Evolutionary conservation across 2,329 filamentous ascomycete species (phyloP), one percentile per base, ranked within the genome.

Genomic region (Trichoderma endophyticum): DNA sequence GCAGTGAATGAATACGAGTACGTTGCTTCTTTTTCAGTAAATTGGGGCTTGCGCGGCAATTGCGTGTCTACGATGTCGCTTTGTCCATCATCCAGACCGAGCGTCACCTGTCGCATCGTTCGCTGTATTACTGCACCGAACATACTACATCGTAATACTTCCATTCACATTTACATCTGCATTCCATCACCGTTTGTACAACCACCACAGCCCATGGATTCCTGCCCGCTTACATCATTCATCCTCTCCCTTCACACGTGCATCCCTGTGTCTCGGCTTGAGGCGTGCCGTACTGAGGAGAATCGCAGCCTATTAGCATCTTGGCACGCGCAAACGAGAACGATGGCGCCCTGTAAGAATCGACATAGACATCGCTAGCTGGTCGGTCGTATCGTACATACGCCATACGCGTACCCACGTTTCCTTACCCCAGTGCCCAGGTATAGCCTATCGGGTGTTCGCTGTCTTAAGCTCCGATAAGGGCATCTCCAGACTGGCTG

Each of bases 11-110:
- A 48, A 51, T 51, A 51, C n/a, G 48, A 51, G 43, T 30, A 32
- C 56, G 57, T n/a, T 32, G 57, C 57, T 21, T 2, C 18, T 24
- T n/a, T 28, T 48, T 30, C 15, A 32, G 36, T 14, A 54, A 59
- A 32, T 21, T 30, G 28, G 18, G 56, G 65, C 36, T 69, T 60
- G 56, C 66, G 66, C 56, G 66, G 66, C 66, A 39, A 60, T 69
- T 69, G 66, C 66, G 56, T 57, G 39, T 60, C 36, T 68, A n/a
- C 39, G 39, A 43, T 34, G 34, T 15, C 26, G 65, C 18, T 12
- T 7, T 30, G 28, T 11, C 54, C 21, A 34, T 18, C n/a, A 34
- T 43, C 39, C 26, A 30, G 36, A n/a, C 24, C 36, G 30, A 63
- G 60, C 60, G 21, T 28, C 60, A 28, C 57, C 8, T 34, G 9